phyloP scores from a whole-genome alignment of 768 basidiomycete genomes.

The Boletus sp. region DNA sequence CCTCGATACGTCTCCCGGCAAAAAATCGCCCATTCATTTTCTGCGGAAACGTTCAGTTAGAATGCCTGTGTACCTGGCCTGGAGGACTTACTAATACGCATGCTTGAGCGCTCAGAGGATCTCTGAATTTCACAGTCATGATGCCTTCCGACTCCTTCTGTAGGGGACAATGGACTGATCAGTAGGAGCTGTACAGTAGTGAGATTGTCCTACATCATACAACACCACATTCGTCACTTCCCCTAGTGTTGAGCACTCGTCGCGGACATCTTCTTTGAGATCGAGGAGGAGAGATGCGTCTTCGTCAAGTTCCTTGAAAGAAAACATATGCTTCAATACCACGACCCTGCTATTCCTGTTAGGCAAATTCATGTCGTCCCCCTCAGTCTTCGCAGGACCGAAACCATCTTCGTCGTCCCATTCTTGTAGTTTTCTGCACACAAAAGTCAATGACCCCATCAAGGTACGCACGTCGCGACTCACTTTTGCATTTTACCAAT shows the following conservation, averaged over 20 bases:
- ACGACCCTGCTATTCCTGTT: slow-evolving; percentile 76
- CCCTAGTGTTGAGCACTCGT: slow-evolving; percentile 86
- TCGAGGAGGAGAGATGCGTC: slow-evolving; percentile 86
- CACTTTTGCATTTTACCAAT: slow-evolving; percentile 90
- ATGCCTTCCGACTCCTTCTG: slow-evolving; percentile 92
- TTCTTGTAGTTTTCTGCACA: slow-evolving; percentile 77
- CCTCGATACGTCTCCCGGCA: slow-evolving; percentile 78
- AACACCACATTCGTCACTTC: slow-evolving; percentile 95
- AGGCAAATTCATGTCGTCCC: slow-evolving; percentile 44
- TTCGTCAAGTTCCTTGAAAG: slow-evolving; percentile 77
- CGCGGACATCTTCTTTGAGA: slow-evolving; percentile 93
- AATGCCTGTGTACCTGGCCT: not conserved
- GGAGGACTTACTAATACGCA: slow-evolving; percentile 70
- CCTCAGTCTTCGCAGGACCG: slow-evolving; percentile 63
- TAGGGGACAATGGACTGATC: not conserved
- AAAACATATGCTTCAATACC: slow-evolving; percentile 95
- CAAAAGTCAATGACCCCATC: not conserved
- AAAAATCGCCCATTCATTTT: slow-evolving; percentile 97
- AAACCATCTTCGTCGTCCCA: slow-evolving; percentile 96
- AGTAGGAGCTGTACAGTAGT: not conserved
- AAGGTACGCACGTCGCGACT: not conserved
- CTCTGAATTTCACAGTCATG: slow-evolving; percentile 96
- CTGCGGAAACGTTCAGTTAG: slow-evolving; percentile 37
- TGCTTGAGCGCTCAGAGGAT: slow-evolving; percentile 88
- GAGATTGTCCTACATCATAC: slow-evolving; percentile 74